These are phyloP conservation scores for Xylaria sp. DNA, from an alignment of 2,329 filamentous ascomycete genomes.

Conservation along the genomic window DNA sequence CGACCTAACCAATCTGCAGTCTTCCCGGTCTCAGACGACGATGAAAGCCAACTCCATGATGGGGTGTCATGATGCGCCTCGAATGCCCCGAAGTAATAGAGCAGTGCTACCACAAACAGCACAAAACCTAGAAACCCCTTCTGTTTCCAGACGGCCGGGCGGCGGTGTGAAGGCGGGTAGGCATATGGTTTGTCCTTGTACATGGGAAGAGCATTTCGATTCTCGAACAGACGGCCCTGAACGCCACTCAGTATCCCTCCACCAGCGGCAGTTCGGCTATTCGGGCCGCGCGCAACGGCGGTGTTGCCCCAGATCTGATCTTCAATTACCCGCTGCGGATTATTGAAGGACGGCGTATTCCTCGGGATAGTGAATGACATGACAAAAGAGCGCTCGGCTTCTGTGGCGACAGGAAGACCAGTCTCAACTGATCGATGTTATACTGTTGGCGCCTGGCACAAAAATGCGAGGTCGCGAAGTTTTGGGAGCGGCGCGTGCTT, in stretches of 20 bases:
- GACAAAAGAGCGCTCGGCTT: slow-evolving; percentile 34
- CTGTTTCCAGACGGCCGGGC: slow-evolving; percentile 55
- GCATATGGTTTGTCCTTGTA: slow-evolving; percentile 98
- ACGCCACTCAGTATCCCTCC: slow-evolving; percentile 46
- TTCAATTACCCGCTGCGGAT: slow-evolving; percentile 59
- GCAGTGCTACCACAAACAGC: slow-evolving; percentile 47
- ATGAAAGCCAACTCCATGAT: slow-evolving; percentile 53
- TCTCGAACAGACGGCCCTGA: slow-evolving; percentile 61
- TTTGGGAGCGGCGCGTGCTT: slow-evolving; percentile 37
- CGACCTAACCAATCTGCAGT: slow-evolving; percentile 69
- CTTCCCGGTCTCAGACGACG: slow-evolving; percentile 40
- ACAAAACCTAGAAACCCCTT: slow-evolving; percentile 55
- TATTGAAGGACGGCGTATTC: slow-evolving; percentile 63
- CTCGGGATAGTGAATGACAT: slow-evolving; percentile 65
- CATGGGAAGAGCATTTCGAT: slow-evolving; percentile 66
- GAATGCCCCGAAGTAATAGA: slow-evolving; percentile 69
- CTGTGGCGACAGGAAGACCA: slow-evolving; percentile 40
- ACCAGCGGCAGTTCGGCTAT: slow-evolving; percentile 19
- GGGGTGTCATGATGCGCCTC: slow-evolving; percentile 36
- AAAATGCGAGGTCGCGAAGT: slow-evolving; percentile 42
- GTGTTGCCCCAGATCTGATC: slow-evolving; percentile 60
- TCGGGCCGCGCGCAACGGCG: slow-evolving; percentile 37
- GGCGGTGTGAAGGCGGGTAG: slow-evolving; percentile 56
- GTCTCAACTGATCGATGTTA: slow-evolving; percentile 44
- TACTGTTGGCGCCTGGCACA: slow-evolving; percentile 34